phyloP scores from a whole-genome alignment of 345 rosid species.

The Crucihimalaya himalaica region DNA sequence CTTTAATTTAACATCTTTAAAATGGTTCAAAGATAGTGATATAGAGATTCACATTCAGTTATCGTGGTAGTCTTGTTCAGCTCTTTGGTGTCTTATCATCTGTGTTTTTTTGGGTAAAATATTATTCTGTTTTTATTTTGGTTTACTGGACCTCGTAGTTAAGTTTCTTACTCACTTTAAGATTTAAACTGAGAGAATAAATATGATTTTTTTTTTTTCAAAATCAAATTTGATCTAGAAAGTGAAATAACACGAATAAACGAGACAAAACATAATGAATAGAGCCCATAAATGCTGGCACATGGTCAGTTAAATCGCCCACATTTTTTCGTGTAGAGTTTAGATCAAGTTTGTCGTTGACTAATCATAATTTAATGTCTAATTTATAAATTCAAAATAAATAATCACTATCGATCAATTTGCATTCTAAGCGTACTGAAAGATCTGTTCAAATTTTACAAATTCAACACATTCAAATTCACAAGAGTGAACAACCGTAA shows the following conservation, averaged over 20 bases:
- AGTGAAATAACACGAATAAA: neutral
- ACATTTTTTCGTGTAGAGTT: slow-evolving; percentile 12
- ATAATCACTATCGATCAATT: neutral
- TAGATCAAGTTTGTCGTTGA: slow-evolving; percentile 20
- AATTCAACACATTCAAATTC: neutral
- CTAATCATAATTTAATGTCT: neutral
- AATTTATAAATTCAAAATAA: neutral
- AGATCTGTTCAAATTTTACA: neutral
- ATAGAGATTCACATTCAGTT: neutral
- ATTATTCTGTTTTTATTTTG: neutral
- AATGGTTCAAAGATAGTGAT: neutral
- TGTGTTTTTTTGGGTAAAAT: neutral
- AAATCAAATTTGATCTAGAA: neutral
- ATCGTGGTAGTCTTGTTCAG: neutral
- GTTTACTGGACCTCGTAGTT: neutral
- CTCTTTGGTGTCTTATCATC: neutral
- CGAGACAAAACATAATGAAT: neutral
- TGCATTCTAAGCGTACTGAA: slow-evolving; percentile 9
- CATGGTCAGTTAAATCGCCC: slow-evolving; percentile 34
- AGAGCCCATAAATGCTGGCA: slow-evolving; percentile 39
- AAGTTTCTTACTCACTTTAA: neutral
- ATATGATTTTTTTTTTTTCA: neutral
- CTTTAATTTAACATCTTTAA: neutral
- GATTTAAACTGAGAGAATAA: neutral
- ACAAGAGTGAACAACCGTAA: neutral